Evolutionary conservation across 2,329 filamentous ascomycete genomes (phyloP).

Genomic region (Coniochaeta ligniaria): DNA sequence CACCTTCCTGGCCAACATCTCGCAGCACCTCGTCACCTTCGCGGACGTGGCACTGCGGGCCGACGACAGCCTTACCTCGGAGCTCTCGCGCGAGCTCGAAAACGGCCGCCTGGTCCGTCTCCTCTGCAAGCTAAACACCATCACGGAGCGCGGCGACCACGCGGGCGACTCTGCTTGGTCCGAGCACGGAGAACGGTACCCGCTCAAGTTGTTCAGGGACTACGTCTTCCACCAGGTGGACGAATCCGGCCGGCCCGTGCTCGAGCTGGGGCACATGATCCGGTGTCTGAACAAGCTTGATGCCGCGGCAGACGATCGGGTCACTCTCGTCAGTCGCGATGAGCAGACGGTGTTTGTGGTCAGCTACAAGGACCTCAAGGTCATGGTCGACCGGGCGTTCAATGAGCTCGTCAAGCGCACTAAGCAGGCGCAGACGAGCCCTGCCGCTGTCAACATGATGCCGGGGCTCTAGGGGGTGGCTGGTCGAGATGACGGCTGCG

Average conservation of each 20-base stretch:
- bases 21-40: constrained; percentile 65
- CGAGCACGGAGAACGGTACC: constrained; percentile 87
- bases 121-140: constrained; percentile 71
- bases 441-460: background rate
- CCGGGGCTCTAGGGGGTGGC: background rate
- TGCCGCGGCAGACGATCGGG: constrained; percentile 77
- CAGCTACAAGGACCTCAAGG: constrained; percentile 82
- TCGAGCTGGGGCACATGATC: constrained; percentile 84
- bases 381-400: constrained; percentile 51
- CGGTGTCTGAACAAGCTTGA: constrained; percentile 87
- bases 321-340: constrained; percentile 81
- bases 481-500: background rate
- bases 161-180: constrained; percentile 76
- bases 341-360: constrained; percentile 85
- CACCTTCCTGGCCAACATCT: constrained; percentile 70
- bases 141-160: constrained; percentile 86
- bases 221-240: constrained; percentile 98
- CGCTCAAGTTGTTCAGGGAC: constrained; percentile 90
- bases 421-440: constrained; percentile 9
- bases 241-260: constrained; percentile 69
- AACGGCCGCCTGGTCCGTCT: constrained; percentile 81
- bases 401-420: constrained; percentile 46
- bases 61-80: constrained; percentile 65
- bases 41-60: constrained; percentile 76
- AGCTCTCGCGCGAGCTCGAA: constrained; percentile 75